These are phyloP conservation scores for Albatrellus ellisii DNA, from an alignment of 768 basidiomycete species.

Conservation along the genomic window DNA sequence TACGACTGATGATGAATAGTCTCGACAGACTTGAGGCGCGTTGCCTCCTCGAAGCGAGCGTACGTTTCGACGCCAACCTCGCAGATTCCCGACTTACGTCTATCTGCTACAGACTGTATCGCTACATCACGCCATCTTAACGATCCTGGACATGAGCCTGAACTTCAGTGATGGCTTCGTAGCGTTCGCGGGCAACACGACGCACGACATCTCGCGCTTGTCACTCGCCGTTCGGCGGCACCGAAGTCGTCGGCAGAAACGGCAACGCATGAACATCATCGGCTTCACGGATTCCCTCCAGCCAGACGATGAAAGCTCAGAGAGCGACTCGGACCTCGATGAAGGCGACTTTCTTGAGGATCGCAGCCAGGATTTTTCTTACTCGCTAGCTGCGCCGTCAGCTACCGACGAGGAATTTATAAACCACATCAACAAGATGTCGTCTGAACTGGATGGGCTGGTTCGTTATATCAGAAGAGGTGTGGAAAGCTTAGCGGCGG, in stretches of 20 bases:
- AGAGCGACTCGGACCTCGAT: constrained; percentile 21
- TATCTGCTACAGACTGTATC: constrained; percentile 37
- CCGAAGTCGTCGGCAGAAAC: constrained; percentile 45
- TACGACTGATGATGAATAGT: constrained; percentile 21
- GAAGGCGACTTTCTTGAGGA: constrained; percentile 14
- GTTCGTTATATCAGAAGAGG: constrained; percentile 58
- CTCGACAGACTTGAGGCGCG: constrained; percentile 45
- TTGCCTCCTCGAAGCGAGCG: constrained; percentile 53
- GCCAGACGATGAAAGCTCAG: constrained; percentile 27
- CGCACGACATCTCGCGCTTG: constrained; percentile 39
- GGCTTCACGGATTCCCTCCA: constrained; percentile 37
- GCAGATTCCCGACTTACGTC: neutral
- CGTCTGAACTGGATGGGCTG: constrained; percentile 54
- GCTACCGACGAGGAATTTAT: constrained; percentile 40
- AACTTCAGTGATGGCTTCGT: constrained; percentile 56
- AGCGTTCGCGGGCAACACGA: constrained; percentile 45
- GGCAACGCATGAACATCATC: constrained; percentile 43
- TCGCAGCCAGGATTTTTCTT: constrained; percentile 22
- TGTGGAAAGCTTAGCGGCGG: constrained; percentile 54
- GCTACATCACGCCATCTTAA: constrained; percentile 50
- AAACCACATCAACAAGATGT: constrained; percentile 46
- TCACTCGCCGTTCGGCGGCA: constrained; percentile 39
- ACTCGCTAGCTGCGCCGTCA: constrained; percentile 26
- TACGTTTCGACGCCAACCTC: constrained; percentile 19
- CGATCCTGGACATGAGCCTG: constrained; percentile 61